Base-by-base conservation (phyloP, 495 filamentous ascomycete species). In the Pseudoneurospora amorphoporcata region DNA sequence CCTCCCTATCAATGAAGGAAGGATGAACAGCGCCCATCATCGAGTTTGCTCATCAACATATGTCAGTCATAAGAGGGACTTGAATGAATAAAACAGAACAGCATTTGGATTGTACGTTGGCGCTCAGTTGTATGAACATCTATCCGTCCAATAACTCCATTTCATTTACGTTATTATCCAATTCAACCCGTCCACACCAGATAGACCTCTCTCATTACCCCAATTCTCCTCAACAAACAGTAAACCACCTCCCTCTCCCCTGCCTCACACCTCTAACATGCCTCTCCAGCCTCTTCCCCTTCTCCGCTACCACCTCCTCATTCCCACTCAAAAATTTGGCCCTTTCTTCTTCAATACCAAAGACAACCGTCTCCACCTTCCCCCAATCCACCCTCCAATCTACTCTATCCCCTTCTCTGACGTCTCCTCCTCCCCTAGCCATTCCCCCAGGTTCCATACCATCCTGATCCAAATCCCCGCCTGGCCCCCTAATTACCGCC, bases 301-400 rank as follows among this genome's bases (percentile, higher is more conserved):
- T 65, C 40, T 73, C 39, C 3, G 35, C 35, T 37, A 32, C 65
- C 69, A 72, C 29, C 70, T 39, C 72, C 3, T 73, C 75, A 32
- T 78, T 77, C 8, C 78, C 77, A 7, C 71, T 10, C 7, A 81
- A 42, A 3, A 70, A 70, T 42, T 81, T 82, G 1, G 83, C 83
- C 0, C 82, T 29, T 8, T 61, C 47, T 19, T 61, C 53, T 2
- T 61, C 53, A 61, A 61, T 12, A 14, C 53, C 53, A 14, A 61
- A 23, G 4, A 81, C 72, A 16, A 86, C 38, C 4, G 72, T 80
- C 3, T 73, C 74, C 5, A 86, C 75, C 75, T 85, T 84, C 1
- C 84, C 83, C 84, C 84, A 86, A 53, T 82, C 77, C 3, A 78
- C 77, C 1, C 76, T 73, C 84, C 84, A 86, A 70, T 86, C 84